phyloP scores from a whole-genome alignment of 208 protist species.

The Leishmania arabica region DNA sequence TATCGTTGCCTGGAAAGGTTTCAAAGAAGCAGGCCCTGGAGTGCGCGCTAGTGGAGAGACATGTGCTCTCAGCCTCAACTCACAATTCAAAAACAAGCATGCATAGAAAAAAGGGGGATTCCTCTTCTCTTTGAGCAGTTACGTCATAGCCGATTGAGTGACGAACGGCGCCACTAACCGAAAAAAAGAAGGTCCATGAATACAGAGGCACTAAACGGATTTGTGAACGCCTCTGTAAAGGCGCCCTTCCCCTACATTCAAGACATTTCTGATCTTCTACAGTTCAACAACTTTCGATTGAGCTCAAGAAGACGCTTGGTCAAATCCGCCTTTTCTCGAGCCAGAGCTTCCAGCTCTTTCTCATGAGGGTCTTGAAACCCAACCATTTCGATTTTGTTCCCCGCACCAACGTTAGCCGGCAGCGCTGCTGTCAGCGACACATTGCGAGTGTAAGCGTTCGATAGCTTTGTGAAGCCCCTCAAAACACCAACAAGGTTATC shows the following conservation, averaged over 20 bases:
- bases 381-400: not conserved
- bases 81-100: not conserved
- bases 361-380: not conserved
- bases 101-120: not conserved
- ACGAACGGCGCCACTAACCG: not conserved
- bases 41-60: not conserved
- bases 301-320: conserved; percentile 22
- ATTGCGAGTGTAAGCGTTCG: conserved; percentile 37
- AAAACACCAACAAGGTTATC: conserved; percentile 71
- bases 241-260: not conserved
- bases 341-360: not conserved
- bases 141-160: not conserved
- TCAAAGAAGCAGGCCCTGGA: not conserved
- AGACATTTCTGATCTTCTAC: not conserved
- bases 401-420: not conserved
- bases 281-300: not conserved
- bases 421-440: not conserved
- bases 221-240: not conserved
- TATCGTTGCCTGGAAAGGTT: not conserved
- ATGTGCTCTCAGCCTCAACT: not conserved
- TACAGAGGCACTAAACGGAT: too few relatives aligned
- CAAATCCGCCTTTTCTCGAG: conserved; percentile 12
- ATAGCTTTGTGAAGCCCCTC: conserved; percentile 50
- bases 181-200: not conserved
- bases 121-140: not conserved